Percentiles rank a stretch among this genome's conserved stretches.
These are phyloP conservation scores for Blastobotrys buckinghamii DNA, from an alignment of 1,139 yeast genomes.

Conservation along the genomic window DNA sequence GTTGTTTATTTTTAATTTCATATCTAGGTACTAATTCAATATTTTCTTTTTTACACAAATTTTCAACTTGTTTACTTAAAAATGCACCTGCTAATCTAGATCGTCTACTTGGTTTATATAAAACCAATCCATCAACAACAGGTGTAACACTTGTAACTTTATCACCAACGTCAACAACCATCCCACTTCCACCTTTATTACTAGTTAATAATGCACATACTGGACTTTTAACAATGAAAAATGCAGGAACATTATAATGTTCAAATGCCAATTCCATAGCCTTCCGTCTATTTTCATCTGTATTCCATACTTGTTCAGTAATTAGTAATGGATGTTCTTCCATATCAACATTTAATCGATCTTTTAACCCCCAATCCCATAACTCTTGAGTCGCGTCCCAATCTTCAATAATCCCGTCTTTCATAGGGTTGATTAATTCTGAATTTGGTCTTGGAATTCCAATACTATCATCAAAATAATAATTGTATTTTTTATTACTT, in stretches of 20 bases:
- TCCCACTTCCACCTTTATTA: conserved; percentile 88
- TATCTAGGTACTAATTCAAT: conserved; percentile 33
- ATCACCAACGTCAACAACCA: conserved; percentile 91
- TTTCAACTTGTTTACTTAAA: conserved; percentile 27
- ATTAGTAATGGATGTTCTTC: conserved; percentile 69
- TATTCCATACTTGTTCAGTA: conserved; percentile 86
- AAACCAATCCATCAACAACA: conserved; percentile 85
- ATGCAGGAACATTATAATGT: conserved; percentile 71
- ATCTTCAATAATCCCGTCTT: conserved; percentile 37
- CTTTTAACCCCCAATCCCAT: conserved; percentile 35
- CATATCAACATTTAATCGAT: conserved; percentile 47
- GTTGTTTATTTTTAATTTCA: conserved; percentile 27
- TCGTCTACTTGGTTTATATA: conserved; percentile 42
- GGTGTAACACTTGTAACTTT: conserved; percentile 83
- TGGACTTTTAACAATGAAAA: conserved; percentile 78
- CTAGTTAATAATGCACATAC: conserved; percentile 90
- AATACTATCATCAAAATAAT: conserved; percentile 31
- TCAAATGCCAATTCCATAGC: conserved; percentile 76
- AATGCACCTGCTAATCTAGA: conserved; percentile 36
- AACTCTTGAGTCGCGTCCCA: conserved; percentile 40
- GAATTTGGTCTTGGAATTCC: conserved; percentile 31
- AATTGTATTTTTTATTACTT: conserved; percentile 6
- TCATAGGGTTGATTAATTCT: conserved; percentile 33
- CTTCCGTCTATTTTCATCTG: conserved; percentile 59
- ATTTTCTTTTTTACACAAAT: conserved; percentile 20